Base-by-base conservation (phyloP, 768 basidiomycete species). In the Imleria badia region DNA sequence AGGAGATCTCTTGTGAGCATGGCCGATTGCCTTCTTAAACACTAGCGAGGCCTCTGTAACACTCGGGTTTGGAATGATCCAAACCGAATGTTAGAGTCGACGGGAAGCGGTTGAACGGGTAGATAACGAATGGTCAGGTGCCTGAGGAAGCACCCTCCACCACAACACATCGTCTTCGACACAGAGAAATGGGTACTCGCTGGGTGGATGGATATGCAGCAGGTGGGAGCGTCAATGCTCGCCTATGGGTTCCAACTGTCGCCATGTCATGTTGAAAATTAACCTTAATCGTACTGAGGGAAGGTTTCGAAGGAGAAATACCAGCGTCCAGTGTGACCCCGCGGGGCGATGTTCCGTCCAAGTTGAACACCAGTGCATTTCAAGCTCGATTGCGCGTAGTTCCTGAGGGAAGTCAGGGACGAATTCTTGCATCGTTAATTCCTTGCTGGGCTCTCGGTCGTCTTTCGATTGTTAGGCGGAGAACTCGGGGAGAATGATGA, bases 301-400 rank as follows among this genome's bases (percentile, higher is more conserved):
- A 55, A 6, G 68, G 61, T 61, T 70, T 78, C 46, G 72, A 68
- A 14, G 76, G 76, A 1, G 77, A 76, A 4, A 75, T 71, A 6
- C 59, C 36, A 6, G 62, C 72, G 38, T 77, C 72, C 8, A 85
- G 67, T 8, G 74, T 73, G n/a, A 0, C 80, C 72, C 85, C 85
- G 87, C 0, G 86, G 85, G 1, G 80, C 78, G 45, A 89, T 88
- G 52, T 79, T 83, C 64, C 80, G 78, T 0, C 81, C 82, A 8
- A 84, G 70, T 1, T 63, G 65, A 33, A 57, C 53, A 11, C 66
- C 48, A 0, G 63, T 30, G 11, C 54, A 54, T 58, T 58, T 63
- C 10, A 60, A 61, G n/a, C 57, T 61, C 9, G 68, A 65, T 45
- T 74, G 75, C 0, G 73, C 73, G 54, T 84, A 85, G 1, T 82